Percentiles rank a stretch among this genome's conserved stretches.
These are phyloP conservation scores for Apiotrichum akiyoshidainum DNA, from an alignment of 1,284 basidiomycete genomes.

Conservation along the genomic window DNA sequence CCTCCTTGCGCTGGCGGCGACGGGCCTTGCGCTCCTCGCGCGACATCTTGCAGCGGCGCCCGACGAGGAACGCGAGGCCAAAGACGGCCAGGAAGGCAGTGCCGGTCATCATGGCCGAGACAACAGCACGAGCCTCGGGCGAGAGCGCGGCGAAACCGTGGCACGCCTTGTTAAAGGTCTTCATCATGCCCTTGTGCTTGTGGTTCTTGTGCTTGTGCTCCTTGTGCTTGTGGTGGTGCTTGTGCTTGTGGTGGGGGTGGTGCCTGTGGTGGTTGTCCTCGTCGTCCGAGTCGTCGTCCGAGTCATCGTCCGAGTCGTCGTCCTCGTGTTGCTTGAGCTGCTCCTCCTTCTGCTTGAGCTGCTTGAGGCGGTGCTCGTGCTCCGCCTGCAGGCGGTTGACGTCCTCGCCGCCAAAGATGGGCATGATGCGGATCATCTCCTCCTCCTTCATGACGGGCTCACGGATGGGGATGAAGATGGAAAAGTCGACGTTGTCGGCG, in stretches of 20 bases:
- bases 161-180: conserved; percentile 3
- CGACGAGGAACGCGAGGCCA: conserved; percentile 2
- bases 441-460: background rate
- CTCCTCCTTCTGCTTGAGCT: background rate
- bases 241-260: conserved; percentile 1
- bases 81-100: conserved; percentile 3
- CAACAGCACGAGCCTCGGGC: background rate
- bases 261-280: conserved; percentile 7
- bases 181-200: conserved; percentile 1
- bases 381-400: conserved; percentile 1
- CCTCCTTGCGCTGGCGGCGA: conserved; percentile 15
- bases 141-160: conserved; percentile 9
- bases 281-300: background rate
- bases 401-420: conserved; percentile 10
- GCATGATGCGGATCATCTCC: conserved; percentile 5
- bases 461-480: conserved; percentile 1
- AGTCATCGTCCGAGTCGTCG: conserved; percentile 1
- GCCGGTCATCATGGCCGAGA: conserved; percentile 9
- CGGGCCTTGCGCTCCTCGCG: conserved; percentile 15
- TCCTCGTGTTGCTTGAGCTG: background rate
- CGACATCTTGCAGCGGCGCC: conserved; percentile 8
- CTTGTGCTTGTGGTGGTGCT: conserved; percentile 1
- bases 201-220: background rate
- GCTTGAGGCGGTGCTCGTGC: background rate
- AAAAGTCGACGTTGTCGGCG: background rate